Conservation (phyloP, 1,139 yeast species). For the Scheffersomyces parashehatae region DNA sequence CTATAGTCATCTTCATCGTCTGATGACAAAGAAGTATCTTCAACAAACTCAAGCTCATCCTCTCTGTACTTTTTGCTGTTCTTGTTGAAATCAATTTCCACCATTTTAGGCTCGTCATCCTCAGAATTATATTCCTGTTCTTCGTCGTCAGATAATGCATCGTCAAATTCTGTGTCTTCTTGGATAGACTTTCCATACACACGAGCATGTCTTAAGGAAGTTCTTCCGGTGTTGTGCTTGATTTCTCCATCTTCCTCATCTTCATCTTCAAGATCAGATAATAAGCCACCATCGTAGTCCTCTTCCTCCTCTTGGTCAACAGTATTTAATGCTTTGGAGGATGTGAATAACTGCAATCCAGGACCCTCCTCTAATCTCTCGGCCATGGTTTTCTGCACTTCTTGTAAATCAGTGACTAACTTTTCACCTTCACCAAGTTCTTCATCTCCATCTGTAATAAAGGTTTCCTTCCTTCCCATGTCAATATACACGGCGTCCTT, state of each 20-base stretch:
- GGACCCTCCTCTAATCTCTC: constrained; percentile 63
- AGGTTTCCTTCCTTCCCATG: constrained; percentile 64
- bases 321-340: constrained; percentile 51
- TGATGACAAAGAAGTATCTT: constrained; percentile 45
- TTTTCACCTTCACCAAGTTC: constrained; percentile 82
- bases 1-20: constrained; percentile 41
- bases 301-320: constrained; percentile 38
- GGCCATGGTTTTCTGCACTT: constrained; percentile 62
- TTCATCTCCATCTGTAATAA: constrained; percentile 56
- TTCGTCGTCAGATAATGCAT: constrained; percentile 35
- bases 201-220: constrained; percentile 58
- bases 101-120: constrained; percentile 36
- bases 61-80: constrained; percentile 40
- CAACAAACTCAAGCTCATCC: constrained; percentile 52
- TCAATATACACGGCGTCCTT: constrained; percentile 97
- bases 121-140: constrained; percentile 36
- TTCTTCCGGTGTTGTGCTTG: constrained; percentile 53
- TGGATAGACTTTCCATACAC: constrained; percentile 54
- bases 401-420: constrained; percentile 78
- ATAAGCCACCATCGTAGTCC: constrained; percentile 37
- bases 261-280: constrained; percentile 29
- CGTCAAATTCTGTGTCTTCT: constrained; percentile 53
- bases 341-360: constrained; percentile 72
- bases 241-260: constrained; percentile 29
- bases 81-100: constrained; percentile 48